Base-by-base conservation (phyloP, 768 basidiomycete genomes). In the Phlegmacium glaucopus region DNA sequence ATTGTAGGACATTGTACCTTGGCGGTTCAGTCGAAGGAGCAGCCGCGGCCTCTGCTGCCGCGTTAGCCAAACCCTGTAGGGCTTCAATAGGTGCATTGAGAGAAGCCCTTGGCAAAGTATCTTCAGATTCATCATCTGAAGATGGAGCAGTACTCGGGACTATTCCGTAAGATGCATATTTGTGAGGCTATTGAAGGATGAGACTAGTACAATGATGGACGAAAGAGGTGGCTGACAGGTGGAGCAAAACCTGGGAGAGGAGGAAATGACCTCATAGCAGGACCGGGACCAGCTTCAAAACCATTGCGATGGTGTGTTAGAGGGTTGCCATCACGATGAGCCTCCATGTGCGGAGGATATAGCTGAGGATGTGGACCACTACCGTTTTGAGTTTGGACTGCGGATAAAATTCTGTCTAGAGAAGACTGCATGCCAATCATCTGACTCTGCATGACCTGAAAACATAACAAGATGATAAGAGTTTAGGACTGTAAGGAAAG, bases 371-470 rank as follows among this genome's bases (percentile, higher is more conserved):
- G 69, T 36, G 69, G 67, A 60, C 56, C 62, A 53, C 46, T 51
- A 44, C 50, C 61, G 45, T 62, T 63, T 48, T 72, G 74, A 38
- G 69, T 68, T 56, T 75, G 86, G 48, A 92, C 72, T 2, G 79
- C 83, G 38, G 77, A 70, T 45, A 93, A 69, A 61, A 93, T 93
- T 43, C 90, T 79, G 67, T 93, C 90, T 53, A 93, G 65, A 18
- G 90, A 87, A 5, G 89, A 87, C 67, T 93, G 91, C 85, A 93
- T 89, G 57, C 90, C 90, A 57, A 93, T 92, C 87, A 93, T 91
- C 63, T 92, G 90, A 68, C 88, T 90, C 64, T 93, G 89, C 81
- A 93, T 88, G 55, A 90, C 85, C 89, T 90, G 52, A 15, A 42
- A 42, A 18, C 17, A 35, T 16, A 42, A 48, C 50, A 51, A 50